Evolutionary conservation across 768 basidiomycete genomes (phyloP).

Genomic region (Gelatoporia subvermispora): DNA sequence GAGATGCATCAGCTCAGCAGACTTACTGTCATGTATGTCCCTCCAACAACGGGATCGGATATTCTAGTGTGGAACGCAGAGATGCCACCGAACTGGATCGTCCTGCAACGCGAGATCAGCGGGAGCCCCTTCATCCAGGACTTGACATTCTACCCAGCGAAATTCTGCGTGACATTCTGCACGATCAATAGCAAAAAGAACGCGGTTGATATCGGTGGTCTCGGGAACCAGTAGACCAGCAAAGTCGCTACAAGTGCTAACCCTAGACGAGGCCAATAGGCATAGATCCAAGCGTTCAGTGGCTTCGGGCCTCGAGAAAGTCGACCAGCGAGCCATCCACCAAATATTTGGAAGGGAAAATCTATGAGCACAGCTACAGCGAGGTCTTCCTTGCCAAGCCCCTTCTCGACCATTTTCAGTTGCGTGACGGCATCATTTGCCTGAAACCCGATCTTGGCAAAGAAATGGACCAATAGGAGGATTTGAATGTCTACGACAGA

Average conservation of each 20-base stretch:
- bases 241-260: conserved; percentile 71
- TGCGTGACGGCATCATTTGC: conserved; percentile 89
- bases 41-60: conserved; percentile 94
- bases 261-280: conserved; percentile 82
- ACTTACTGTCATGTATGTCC: conserved; percentile 97
- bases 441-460: conserved; percentile 92
- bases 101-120: conserved; percentile 41
- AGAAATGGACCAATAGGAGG: conserved; percentile 79
- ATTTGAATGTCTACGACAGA: conserved; percentile 76
- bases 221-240: conserved; percentile 83
- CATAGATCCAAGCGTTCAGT: conserved; percentile 82
- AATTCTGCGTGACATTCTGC: conserved; percentile 79
- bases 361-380: conserved; percentile 95
- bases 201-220: conserved; percentile 59
- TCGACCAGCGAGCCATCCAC: conserved; percentile 89
- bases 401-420: conserved; percentile 96
- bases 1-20: neutral
- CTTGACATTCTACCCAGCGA: conserved; percentile 62
- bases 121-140: neutral
- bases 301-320: conserved; percentile 83
- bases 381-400: conserved; percentile 90
- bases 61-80: conserved; percentile 98
- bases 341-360: conserved; percentile 95
- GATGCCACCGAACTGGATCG: conserved; percentile 98
- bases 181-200: conserved; percentile 82